Base-by-base conservation (phyloP, 1,284 basidiomycete species). In the Rhodotorula sp. region DNA sequence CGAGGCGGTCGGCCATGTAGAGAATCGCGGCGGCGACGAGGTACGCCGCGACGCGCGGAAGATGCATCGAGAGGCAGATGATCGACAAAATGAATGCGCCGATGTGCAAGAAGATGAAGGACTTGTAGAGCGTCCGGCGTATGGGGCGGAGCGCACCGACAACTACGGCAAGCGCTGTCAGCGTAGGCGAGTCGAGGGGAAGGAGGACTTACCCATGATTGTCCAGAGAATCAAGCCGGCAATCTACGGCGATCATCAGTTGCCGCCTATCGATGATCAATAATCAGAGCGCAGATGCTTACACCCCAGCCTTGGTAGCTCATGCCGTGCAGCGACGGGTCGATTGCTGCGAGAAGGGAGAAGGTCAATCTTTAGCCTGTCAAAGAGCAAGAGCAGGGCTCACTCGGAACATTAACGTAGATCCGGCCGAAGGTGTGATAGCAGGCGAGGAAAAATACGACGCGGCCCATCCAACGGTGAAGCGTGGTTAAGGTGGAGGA, bases 381-480 rank as follows among this genome's bases (percentile, higher is more conserved):
- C 44, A 44, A 19, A 21, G 10, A 10, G 44, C 41, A 32, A n/a
- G 34, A 36, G 27, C 8, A 7, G n/a, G 34, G 21, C 59, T 5
- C 19, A 50, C 59, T 37, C 34, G 61, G 69, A 1, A 39, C 21
- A 22, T 63, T 64, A 13, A 54, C 57, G 41, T 67, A 71, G 13
- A 60, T 15, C 1, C 69, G 55, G 2, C 69, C 69, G 32, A 34
- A 29, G 34, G 61, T 19, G 46, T 71, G 69, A 13, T 44, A 51
- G n/a, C n/a, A 39, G 9, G 53, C 65, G 21, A 71, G 58, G n/a
- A 71, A 48, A 51, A 61, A 50, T 3, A 39, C 59, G 17, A 48
- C 12, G 0, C 69, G 32, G 27, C 55, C 69, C 21, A 64, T 53
- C 65, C 65, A 71, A 12, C 69, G 69, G 59, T 71, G 69, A 0